Base-by-base conservation (phyloP, 106 monocot species). In the Dactylorhiza incarnata region DNA sequence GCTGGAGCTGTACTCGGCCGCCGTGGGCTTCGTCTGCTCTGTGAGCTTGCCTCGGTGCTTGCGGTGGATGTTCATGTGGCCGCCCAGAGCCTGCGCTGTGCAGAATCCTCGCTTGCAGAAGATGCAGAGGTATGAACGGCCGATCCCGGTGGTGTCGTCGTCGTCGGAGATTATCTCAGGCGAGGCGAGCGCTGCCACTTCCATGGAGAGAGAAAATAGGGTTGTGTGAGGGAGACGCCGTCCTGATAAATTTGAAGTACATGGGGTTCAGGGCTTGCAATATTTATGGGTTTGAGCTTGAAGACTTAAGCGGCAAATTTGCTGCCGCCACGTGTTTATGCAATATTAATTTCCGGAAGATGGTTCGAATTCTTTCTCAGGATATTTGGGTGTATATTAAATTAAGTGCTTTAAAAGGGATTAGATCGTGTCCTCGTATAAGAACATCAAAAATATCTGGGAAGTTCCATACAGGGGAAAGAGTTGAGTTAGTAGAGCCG, bases 21-120 rank as follows among this genome's bases (percentile, higher is more conserved):
- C 1, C 26, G 14, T 26, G 24, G 3, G 12, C 26, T 65, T 29
- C 9, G 26, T 26, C 25, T 65, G 56, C 15, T 71, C 52, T 16
- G 37, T 71, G 61, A 72, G 48, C 48, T 69, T 82, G 45, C 50
- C 76, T 22, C 87, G 47, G 45, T 87, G 82, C 26, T 81, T 82
- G 14, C 87, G 50, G 48, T 90, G 90, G 15, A 90, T 83, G 78
- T 90, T 90, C 90, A 87, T 90, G 81, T 90, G 90, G 50, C 90
- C 90, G 2, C 87, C 90, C 0, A 90, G 65, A 0, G 90, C 90
- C 26, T 90, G 90, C 6, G 90, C 87, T 0, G 81, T 87, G n/a
- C 82, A 49, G 81, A 90, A 90, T 9, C 87, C 87, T 73, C 87
- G 76, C 81, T 83, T 87, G 85, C 90, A 90, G 71, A 85, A 90